Evolutionary conservation across 768 basidiomycete genomes (phyloP), one percentile per base, ranked within the genome.

Genomic region (Auriscalpium vulgare): DNA sequence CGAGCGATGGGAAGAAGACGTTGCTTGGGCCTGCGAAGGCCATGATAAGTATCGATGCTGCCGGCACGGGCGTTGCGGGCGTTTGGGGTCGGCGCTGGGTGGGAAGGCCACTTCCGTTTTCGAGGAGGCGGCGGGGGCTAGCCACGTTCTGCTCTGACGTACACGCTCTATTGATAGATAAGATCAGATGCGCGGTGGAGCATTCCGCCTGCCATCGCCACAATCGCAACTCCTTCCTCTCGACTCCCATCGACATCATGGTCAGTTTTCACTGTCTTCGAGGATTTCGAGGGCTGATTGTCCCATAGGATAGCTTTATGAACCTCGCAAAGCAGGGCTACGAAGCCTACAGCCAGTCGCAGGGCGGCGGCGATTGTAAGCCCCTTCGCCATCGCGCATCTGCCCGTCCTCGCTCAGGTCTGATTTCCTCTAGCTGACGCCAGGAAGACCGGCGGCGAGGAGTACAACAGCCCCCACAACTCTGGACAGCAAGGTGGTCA

Each of bases 311-410:
- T 58, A 76, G 67, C 56, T 78, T 91, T 63, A 76, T 88, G 38
- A 81, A 80, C 56, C 68, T 91, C 62, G 90, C 87, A 10, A 85
- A 89, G 69, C 68, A 90, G 69, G 81, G 82, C 59, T 68, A 78
- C 62, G 68, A 79, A 40, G 74, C 81, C 66, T 82, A 82, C 71
- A 70, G 74, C 62, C 13, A 37, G 1, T 51, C 55, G 10, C 61
- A 62, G 17, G 34, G 45, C 36, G 64, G 74, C 34, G 79, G 76
- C 16, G 78, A 82, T 14, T 69, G 77, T 78, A 59, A 66, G 70
- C 59, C 40, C 57, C 58, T 34, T 50, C 40, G 29, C 19, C 10
- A 47, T 47, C n/a, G n/a, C 21, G 45, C 36, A n/a, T 37, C 37
- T 19, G 13, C 11, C 17, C 48, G 51, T n/a, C 55, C 46, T 19